Base-by-base conservation (phyloP, 306 rosid species). In the Alnus rubra region DNA sequence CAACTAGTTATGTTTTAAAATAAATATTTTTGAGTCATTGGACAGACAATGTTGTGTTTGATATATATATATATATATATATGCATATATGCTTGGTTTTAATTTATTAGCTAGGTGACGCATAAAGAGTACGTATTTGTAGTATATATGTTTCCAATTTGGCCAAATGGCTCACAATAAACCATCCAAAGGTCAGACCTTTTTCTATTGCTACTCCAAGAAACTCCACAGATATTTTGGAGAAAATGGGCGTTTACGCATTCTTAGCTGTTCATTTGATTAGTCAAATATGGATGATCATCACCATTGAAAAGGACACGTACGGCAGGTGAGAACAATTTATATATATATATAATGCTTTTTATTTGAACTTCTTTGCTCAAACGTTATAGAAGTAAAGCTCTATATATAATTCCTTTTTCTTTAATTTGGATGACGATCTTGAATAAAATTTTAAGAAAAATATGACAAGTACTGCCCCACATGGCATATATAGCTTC, bases 381-480 rank as follows among this genome's bases (percentile, higher is more conserved):
- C 55, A 74, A 78, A 74, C 65, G 30, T 42, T 71, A 69, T 71
- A 51, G 62, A 13, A 80, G 76, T 80, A 74, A 44, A 75, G 83
- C 76, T 82, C 51, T 39, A 54, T 23, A 23, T 23, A 23, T 23
- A 23, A 23, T 69, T 69, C n/a, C 48, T n/a, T 18, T 31, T 75
- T 30, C 68, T 83, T 58, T 33, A 58, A 53, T 71, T 31, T 71
- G 76, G 55, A 35, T 69, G 82, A 74, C 52, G 78, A 83, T 55
- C 78, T 77, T 80, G 78, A 86, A 77, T 54, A 77, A 77, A 80
- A 47, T 14, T 79, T 67, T 51, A 81, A 87, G 82, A 53, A 73
- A 73, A 86, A 74, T 11, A 59, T n/a, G 2, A 53, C 10, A 35
- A 53, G 59, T 33, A 23, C 28, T 23, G 81, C 45, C 77, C 78